Percentiles rank a stretch among this genome's conserved stretches.
These are phyloP conservation scores for Cladosporium colombiae DNA, from an alignment of 2,329 filamentous ascomycete species.

Conservation along the genomic window DNA sequence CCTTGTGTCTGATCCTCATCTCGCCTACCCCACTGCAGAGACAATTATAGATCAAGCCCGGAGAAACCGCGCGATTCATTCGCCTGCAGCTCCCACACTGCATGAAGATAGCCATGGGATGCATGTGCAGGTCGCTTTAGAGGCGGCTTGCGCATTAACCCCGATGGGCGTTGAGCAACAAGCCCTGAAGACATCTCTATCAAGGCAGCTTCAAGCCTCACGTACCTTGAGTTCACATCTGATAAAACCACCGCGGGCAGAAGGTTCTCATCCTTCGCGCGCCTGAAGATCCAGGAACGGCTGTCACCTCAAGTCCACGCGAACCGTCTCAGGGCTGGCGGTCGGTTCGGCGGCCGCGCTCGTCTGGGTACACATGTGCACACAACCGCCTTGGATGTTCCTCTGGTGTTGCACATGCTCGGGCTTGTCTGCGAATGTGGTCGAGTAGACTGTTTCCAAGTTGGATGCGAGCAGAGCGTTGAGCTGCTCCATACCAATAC, in stretches of 20 bases:
- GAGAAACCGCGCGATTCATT: slow-evolving; percentile 4
- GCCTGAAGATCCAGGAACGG: slow-evolving; percentile 1
- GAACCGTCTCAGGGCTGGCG: slow-evolving; percentile 3
- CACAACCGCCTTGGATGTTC: neutral
- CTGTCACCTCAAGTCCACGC: slow-evolving; percentile 12
- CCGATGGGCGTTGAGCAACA: neutral
- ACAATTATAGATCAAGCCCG: slow-evolving; percentile 17
- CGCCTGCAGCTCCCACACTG: slow-evolving; percentile 11
- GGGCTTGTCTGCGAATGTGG: neutral
- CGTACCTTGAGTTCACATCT: neutral
- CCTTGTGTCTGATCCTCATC: slow-evolving; percentile 14
- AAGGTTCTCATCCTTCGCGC: neutral
- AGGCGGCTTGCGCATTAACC: neutral
- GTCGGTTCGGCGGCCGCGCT: neutral
- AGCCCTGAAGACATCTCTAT: neutral
- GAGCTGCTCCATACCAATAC: slow-evolving; percentile 5
- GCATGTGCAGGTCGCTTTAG: slow-evolving; percentile 6
- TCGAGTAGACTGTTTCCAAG: neutral
- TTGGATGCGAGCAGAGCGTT: slow-evolving; percentile 4
- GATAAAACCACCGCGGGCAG: neutral
- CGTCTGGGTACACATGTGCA: slow-evolving; percentile 14
- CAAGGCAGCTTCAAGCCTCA: neutral
- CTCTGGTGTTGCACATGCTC: slow-evolving; percentile 1
- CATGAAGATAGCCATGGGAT: slow-evolving; percentile 10
- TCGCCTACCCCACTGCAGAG: slow-evolving; percentile 9